Evolutionary conservation across 177 flowering plant species (phyloP).

Genomic region (Vitis hybrid): DNA sequence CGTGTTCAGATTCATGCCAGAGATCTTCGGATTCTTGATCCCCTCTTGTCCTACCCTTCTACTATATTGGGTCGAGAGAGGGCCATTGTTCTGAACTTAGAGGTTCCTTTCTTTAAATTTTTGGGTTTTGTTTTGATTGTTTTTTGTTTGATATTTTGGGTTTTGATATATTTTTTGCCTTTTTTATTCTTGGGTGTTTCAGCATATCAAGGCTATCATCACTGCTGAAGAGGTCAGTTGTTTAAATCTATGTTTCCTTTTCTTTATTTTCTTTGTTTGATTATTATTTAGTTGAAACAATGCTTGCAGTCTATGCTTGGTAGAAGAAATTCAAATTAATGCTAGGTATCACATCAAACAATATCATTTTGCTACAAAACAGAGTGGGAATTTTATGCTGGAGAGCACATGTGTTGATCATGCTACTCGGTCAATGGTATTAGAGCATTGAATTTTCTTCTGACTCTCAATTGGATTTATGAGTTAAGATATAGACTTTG

Average conservation of each 20-base stretch:
- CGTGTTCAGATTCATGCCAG: conserved; percentile 94
- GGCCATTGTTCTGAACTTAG: conserved; percentile 89
- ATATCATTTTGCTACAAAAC: too few species aligned
- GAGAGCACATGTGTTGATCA: too few species aligned
- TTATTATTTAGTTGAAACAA: neutral
- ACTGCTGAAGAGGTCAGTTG: conserved; percentile 86
- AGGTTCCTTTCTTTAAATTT: conserved; percentile 37
- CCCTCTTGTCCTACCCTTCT: conserved; percentile 85
- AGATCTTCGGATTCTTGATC: conserved; percentile 91
- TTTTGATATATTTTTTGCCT: neutral
- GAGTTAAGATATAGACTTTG: too few species aligned
- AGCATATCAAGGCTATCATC: conserved; percentile 96
- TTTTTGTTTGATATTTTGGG: neutral
- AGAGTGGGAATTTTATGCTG: too few species aligned
- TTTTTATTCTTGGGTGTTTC: conserved; percentile 15
- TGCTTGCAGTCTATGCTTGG: neutral
- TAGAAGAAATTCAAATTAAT: too few species aligned
- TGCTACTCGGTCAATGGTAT: too few species aligned
- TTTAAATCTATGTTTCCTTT: conserved; percentile 8
- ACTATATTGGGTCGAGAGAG: conserved; percentile 85
- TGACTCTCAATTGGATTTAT: too few species aligned
- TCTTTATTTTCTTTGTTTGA: conserved; percentile 1
- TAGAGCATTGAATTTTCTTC: too few species aligned
- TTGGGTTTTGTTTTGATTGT: conserved; percentile 2
- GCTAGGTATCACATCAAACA: too few species aligned